Evolutionary conservation across 768 basidiomycete species (phyloP).

Genomic region (Pleurotus eryngii): DNA sequence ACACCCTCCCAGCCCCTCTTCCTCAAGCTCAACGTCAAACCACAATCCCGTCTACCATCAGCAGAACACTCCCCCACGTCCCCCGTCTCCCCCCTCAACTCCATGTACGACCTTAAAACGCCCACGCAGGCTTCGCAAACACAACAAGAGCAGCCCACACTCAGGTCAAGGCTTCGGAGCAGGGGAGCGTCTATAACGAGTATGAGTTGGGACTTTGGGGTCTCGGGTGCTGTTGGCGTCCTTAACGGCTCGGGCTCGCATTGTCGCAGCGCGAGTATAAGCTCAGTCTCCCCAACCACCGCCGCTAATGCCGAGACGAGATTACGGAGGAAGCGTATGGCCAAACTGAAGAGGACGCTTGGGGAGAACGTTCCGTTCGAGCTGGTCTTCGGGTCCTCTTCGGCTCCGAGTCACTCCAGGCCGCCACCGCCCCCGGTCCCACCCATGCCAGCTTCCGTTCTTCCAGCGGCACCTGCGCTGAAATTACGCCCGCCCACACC

Average conservation of each 20-base stretch:
- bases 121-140: neutral
- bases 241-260: neutral
- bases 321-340: constrained; percentile 44
- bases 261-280: neutral
- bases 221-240: neutral
- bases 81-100: neutral
- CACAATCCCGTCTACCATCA: neutral
- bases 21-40: constrained; percentile 5
- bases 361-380: constrained; percentile 59
- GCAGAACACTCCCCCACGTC: constrained; percentile 1
- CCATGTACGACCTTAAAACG: neutral
- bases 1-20: neutral
- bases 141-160: neutral
- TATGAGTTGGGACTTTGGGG: constrained; percentile 3
- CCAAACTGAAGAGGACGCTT: constrained; percentile 53
- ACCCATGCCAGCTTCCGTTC: neutral
- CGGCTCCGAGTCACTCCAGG: constrained; percentile 7
- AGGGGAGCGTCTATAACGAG: neutral
- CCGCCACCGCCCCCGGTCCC: constrained; percentile 6
- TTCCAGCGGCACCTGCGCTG: neutral
- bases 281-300: neutral
- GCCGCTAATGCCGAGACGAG: neutral
- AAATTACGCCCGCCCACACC: constrained; percentile 2
- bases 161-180: neutral
- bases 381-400: constrained; percentile 35